Evolutionary conservation across 306 rosid species (phyloP), one percentile per base, ranked within the genome.

Genomic region (Aeschynomene evenia): DNA sequence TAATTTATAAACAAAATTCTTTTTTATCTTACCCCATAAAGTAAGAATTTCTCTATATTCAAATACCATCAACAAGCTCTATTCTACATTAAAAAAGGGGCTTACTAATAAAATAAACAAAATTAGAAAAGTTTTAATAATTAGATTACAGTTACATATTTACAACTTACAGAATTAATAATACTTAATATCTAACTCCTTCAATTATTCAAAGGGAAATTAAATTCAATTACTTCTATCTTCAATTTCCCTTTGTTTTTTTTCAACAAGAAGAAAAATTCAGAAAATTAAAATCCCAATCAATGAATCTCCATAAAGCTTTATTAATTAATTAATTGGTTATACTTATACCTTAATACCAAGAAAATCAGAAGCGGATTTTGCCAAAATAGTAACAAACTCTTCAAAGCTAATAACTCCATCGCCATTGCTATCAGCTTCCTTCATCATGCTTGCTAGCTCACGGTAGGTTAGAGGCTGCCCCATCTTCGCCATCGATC

Each of bases 401-500:
- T 91, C 98, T 39, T 63, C 78, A 51, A 91, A 91, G 53, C 90
- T 91, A 15, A 91, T 82, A 4, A 91, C 98, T 3, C 98, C 98
- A 37, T 91, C 98, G 24, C 96, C 91, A 28, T 91, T 79, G 52
- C 79, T 75, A 14, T 91, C 98, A 4, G 96, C 98, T 45, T 85
- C 83, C 0, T 74, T 65, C 89, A 91, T 89, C 96, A 91, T 89
- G 21, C 76, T 79, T 1, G 90, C 71, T 20, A 91, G 89, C 76
- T 91, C 98, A 0, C 55, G 21, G 70, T 82, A 91, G 15, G 90
- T 70, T 53, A 91, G 68, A 1, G 95, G 96, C 3, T 85, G 96
- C 0, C 98, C 95, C 96, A 91, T 89, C 75, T 84, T 91, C 0
- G 98, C 86, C 98, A 91, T 91, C 3, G 96, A 84, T 0, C 96